Conservation (phyloP, 129 eudicot genomes). For the Centrapalus pauciflorus region DNA sequence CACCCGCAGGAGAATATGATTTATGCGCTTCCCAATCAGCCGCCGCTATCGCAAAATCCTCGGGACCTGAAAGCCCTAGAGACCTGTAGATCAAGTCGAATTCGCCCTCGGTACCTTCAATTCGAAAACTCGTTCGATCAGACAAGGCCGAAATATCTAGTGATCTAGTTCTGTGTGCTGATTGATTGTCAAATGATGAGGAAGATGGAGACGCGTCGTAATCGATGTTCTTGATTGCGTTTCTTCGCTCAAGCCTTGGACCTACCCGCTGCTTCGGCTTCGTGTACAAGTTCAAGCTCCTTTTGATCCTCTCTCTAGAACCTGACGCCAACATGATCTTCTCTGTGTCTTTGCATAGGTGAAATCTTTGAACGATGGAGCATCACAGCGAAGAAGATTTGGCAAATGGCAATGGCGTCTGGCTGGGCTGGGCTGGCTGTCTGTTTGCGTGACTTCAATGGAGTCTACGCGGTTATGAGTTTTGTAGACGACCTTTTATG, state of each 20-base stretch:
- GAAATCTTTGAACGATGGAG: background rate
- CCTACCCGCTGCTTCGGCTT: background rate
- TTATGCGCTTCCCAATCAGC: conserved; percentile 45
- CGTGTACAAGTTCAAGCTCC: conserved; percentile 7
- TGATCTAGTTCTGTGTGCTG: conserved; percentile 41
- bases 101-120: conserved; percentile 46
- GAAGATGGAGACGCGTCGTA: conserved; percentile 49
- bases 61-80: conserved; percentile 61
- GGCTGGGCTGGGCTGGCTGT: too few species aligned
- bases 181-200: conserved; percentile 31
- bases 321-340: background rate
- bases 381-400: conserved; percentile 1
- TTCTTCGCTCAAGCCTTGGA: conserved; percentile 50
- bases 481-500: background rate
- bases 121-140: conserved; percentile 32
- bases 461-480: conserved; percentile 21
- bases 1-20: background rate
- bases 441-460: conserved; percentile 14
- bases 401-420: too few species aligned
- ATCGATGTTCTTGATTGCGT: conserved; percentile 57
- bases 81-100: conserved; percentile 27
- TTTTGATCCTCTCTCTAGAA: background rate
- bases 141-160: conserved; percentile 31
- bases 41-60: conserved; percentile 51
- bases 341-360: background rate